Percentiles rank a stretch among this genome's conserved stretches.
These are phyloP conservation scores for Auricularia sp. DNA, from an alignment of 768 basidiomycete genomes.

Conservation along the genomic window DNA sequence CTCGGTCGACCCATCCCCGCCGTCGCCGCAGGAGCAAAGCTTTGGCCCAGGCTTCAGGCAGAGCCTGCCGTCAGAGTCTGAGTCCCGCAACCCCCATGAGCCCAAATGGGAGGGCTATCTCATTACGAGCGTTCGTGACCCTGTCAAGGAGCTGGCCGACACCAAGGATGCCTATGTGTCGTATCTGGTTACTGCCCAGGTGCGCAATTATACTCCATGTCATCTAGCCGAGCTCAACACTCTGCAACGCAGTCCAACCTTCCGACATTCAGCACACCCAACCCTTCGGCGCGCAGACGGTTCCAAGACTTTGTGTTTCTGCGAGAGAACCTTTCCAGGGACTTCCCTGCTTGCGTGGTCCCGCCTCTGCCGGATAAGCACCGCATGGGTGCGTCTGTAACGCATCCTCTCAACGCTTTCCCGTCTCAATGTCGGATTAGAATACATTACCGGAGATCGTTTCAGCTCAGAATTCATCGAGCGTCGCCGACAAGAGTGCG, in stretches of 20 bases:
- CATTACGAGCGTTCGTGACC: slow-evolving; percentile 76
- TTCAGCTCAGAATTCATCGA: slow-evolving; percentile 98
- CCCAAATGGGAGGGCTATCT: slow-evolving; percentile 90
- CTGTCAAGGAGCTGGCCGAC: slow-evolving; percentile 90
- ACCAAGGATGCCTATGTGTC: slow-evolving; percentile 97
- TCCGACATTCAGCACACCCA: slow-evolving; percentile 68
- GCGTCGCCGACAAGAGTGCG: slow-evolving; percentile 77
- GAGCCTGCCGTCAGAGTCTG: slow-evolving; percentile 52
- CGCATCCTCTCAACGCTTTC: neutral
- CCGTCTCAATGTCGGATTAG: slow-evolving; percentile 28
- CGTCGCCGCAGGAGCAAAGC: neutral
- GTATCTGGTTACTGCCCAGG: slow-evolving; percentile 83
- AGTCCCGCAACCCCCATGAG: slow-evolving; percentile 56
- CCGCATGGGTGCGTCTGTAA: slow-evolving; percentile 60
- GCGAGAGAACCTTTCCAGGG: slow-evolving; percentile 73
- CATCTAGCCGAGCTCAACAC: neutral
- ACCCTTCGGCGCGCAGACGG: slow-evolving; percentile 69
- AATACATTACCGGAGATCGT: slow-evolving; percentile 95
- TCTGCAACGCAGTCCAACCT: slow-evolving; percentile 64
- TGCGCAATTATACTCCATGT: slow-evolving; percentile 23
- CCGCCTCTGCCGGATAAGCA: slow-evolving; percentile 96
- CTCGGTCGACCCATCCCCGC: slow-evolving; percentile 16
- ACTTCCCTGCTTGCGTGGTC: slow-evolving; percentile 97
- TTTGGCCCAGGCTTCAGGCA: slow-evolving; percentile 72
- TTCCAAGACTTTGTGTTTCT: slow-evolving; percentile 98